Base-by-base conservation (phyloP, 441 rosid species). In the Daphne laureola region DNA sequence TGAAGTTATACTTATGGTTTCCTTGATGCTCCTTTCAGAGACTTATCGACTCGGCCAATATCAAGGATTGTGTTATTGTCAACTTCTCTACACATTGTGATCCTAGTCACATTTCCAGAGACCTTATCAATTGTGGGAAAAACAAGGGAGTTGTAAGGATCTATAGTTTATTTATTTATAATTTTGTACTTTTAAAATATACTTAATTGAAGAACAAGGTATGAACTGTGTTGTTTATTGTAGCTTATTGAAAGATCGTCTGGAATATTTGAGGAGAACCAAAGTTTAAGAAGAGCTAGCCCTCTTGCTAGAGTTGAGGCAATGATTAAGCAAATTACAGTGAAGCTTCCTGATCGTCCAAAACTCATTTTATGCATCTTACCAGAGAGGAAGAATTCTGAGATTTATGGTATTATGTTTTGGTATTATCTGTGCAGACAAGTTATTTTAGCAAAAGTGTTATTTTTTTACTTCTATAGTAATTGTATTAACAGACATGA, bases 21-120 rank as follows among this genome's bases (percentile, higher is more conserved):
- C 51, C 15, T 12, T 23, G 44, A 45, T 57, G 48, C 67, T 42
- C 54, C 53, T 53, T 75, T 67, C 77, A 90, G 99, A 78, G 61
- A 31, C 74, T 90, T 72, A 43, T 75, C 40, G 56, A 80, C 8
- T 79, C 91, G 41, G 57, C 16, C 46, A 55, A 47, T 36, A 72
- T 94, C n/a, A 74, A 69, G 8, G 64, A 57, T 49, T 93, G 99
- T 97, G 79, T 74, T 60, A 66, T 87, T 27, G 97, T 90, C 63
- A 94, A 90, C 75, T 94, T 94, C 70, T 90, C 96, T 61, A 89
- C 87, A 43, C 86, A 87, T 14, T 90, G 95, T 64, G 94, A 87
- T 74, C 74, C 73, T 21, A 82, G 97, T 62, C 61, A 43, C 45
- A 64, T 93, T 64, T 83, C 83, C 36, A 87, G 90, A 51, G 97